phyloP scores from a whole-genome alignment of 2,329 filamentous ascomycete genomes.

The Calonectria naviculata region DNA sequence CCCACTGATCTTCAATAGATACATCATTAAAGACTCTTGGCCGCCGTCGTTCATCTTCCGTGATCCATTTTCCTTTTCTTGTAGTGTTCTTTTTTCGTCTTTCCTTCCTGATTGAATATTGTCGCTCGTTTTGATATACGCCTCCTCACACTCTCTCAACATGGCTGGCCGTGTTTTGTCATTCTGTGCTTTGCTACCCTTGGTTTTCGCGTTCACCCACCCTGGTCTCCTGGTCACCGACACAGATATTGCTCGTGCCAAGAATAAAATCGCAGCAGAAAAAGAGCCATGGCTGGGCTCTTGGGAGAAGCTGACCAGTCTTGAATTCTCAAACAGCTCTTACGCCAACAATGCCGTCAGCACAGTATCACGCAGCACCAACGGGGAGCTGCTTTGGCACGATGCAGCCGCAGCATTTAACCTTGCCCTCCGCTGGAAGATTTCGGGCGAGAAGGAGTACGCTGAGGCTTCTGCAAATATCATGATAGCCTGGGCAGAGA shows the following conservation, averaged over 20 bases:
- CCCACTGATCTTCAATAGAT: neutral
- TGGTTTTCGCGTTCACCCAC: conserved; percentile 11
- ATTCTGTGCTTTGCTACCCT: neutral
- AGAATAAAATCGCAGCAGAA: conserved; percentile 10
- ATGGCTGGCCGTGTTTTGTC: neutral
- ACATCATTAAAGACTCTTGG: neutral
- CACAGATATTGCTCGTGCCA: conserved; percentile 18
- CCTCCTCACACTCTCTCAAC: neutral
- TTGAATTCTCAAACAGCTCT: conserved; percentile 9
- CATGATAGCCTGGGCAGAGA: conserved; percentile 51
- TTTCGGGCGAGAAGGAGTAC: conserved; percentile 49
- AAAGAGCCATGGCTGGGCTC: conserved; percentile 20
- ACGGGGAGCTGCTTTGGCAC: conserved; percentile 23
- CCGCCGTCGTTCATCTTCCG: neutral
- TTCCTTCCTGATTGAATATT: neutral
- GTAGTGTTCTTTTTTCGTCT: neutral
- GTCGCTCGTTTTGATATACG: neutral
- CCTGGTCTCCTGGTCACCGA: conserved; percentile 25
- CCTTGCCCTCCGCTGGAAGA: conserved; percentile 51
- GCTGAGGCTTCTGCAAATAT: conserved; percentile 50
- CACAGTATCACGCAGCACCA: neutral
- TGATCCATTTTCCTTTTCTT: neutral
- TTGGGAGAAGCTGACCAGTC: conserved; percentile 21
- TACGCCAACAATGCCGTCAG: conserved; percentile 6
- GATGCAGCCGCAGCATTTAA: conserved; percentile 27